Evolutionary conservation across 164 flowering plant species (phyloP).

Genomic region (Annona cherimola): DNA sequence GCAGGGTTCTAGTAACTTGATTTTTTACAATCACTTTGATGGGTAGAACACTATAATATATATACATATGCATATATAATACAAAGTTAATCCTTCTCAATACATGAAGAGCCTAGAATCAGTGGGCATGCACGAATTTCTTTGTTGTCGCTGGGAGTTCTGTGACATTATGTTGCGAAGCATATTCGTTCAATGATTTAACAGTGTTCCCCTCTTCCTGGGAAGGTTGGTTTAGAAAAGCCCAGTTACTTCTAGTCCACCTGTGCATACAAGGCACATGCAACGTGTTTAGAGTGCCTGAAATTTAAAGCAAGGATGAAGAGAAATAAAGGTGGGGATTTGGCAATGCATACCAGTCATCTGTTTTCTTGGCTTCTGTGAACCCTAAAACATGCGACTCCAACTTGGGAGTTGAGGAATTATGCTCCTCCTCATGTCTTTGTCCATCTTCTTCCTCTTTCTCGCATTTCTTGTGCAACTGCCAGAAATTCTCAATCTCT

Average conservation of each 20-base stretch:
- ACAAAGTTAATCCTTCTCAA: background rate
- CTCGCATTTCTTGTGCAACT: slow-evolving; percentile 3
- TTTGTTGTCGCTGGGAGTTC: slow-evolving; percentile 3
- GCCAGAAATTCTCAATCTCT: slow-evolving; percentile 7
- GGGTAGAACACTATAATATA: too few relatives aligned
- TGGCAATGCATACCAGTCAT: slow-evolving; percentile 8
- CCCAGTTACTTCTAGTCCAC: slow-evolving; percentile 14
- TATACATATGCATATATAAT: background rate
- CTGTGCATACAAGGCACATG: background rate
- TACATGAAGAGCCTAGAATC: background rate
- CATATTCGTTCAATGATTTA: background rate
- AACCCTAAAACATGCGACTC: background rate
- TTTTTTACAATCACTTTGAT: too few relatives aligned
- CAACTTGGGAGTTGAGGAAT: background rate
- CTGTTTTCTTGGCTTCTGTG: slow-evolving; percentile 5
- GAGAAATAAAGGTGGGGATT: background rate
- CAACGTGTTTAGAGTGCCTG: background rate
- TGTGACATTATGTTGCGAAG: slow-evolving; percentile 6
- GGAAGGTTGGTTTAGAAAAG: slow-evolving; percentile 10
- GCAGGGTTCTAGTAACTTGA: too few relatives aligned
- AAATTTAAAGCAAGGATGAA: background rate
- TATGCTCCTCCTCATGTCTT: background rate
- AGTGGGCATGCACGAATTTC: slow-evolving; percentile 5
- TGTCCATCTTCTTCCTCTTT: slow-evolving; percentile 2
- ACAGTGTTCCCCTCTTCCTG: background rate